Evolutionary conservation across 202 grass and related monocot species (phyloP).

Genomic region (Setaria viridis): DNA sequence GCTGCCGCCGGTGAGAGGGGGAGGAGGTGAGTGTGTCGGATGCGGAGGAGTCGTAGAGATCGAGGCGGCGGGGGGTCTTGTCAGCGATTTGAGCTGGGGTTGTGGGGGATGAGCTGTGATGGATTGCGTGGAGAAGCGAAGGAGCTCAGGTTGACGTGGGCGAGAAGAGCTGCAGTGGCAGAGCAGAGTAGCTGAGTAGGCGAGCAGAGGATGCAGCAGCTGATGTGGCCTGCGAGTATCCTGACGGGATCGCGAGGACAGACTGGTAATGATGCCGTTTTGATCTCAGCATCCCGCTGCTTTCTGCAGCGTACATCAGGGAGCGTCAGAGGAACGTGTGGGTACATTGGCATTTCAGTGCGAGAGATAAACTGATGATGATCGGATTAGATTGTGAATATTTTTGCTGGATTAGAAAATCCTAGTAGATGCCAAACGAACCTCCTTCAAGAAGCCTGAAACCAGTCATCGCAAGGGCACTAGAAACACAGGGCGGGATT

Average conservation of each 20-base stretch:
- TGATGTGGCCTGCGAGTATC: neutral
- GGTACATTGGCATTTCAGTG: neutral
- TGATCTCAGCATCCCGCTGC: neutral
- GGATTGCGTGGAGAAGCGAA: slow-evolving; percentile 39
- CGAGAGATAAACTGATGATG: no score
- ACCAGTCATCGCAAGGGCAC: no score
- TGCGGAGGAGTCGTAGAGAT: neutral
- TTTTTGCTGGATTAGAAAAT: no score
- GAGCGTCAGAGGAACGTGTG: neutral
- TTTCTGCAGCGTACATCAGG: neutral
- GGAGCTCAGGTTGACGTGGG: slow-evolving; percentile 59
- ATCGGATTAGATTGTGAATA: no score
- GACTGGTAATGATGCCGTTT: slow-evolving; percentile 24
- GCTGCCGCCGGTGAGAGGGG: neutral
- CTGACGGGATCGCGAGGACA: slow-evolving; percentile 41
- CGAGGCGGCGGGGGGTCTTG: slow-evolving; percentile 31
- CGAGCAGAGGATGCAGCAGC: neutral
- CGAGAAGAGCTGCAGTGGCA: neutral
- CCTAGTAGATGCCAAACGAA: no score
- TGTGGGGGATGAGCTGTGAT: slow-evolving; percentile 1
- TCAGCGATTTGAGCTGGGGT: slow-evolving; percentile 7
- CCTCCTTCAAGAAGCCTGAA: no score
- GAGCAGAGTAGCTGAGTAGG: neutral
- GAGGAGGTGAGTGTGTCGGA: neutral
- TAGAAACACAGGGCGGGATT: no score